Evolutionary conservation across 176 grass and related monocot species (phyloP), one percentile per base, ranked within the genome.

Genomic region (Luzula sylvatica): DNA sequence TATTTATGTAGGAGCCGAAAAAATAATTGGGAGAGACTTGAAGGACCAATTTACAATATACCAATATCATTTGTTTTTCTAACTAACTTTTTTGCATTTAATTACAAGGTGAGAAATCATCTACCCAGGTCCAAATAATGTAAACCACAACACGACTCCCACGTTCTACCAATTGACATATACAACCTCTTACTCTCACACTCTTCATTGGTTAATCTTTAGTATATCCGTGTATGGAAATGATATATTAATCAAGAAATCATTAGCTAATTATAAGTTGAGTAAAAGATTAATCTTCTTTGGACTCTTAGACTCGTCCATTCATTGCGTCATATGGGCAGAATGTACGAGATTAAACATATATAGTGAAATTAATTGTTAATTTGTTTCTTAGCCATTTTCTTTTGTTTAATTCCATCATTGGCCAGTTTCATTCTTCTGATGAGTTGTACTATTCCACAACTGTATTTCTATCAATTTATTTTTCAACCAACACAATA

Each of bases 91-190:
- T n/a, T n/a, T 26, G 39, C 44, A 61, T 14, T 61, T 61, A 43
- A 61, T 46, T 61, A 11, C 39, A 61, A 61, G 15, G n/a, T 61
- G 40, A 17, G 29, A 49, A 18, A 64, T 64, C 47, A 64, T 64
- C 7, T 46, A 61, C 41, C 43, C 59, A 64, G 15, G 15, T 35
- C 47, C 16, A 32, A 64, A 63, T 50, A 64, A 64, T 64, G 59
- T 64, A 64, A n/a, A 50, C 43, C 23, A 64, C 59, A 32, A 15
- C 59, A 64, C 59, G 41, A 64, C 59, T 64, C 59, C 43, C 59
- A 64, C 59, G 59, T 64, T 64, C 59, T 64, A 49, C 59, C 59
- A 64, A 64, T 64, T 64, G 42, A 35, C 42, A 62, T 45, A 64
- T 49, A 5, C 43, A 64, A n/a, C 11, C 50, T 53, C 55, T 42